Percentiles rank a stretch among this genome's conserved stretches.
phyloP scores from a whole-genome alignment of 345 rosid genomes.

The Boechera stricta region DNA sequence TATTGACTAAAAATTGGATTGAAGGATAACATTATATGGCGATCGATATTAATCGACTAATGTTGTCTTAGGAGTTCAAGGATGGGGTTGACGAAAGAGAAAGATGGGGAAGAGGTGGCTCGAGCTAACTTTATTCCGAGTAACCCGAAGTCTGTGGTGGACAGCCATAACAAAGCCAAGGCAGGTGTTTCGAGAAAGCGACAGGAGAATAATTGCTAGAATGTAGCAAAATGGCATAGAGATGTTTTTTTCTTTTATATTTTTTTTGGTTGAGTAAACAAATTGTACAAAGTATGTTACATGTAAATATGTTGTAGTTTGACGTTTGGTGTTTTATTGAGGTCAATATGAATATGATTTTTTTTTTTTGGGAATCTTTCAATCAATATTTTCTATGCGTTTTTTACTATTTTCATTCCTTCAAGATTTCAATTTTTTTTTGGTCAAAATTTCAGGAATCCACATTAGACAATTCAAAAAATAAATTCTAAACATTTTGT shows the following conservation, averaged over 20 bases:
- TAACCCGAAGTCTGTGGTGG: neutral
- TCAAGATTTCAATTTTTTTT: neutral
- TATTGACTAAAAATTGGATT: neutral
- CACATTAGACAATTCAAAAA: too few species aligned
- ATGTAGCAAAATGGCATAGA: neutral
- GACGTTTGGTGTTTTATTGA: neutral
- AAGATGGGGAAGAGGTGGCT: constrained; percentile 10
- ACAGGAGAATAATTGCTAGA: neutral
- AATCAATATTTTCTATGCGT: neutral
- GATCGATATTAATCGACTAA: neutral
- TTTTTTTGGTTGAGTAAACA: neutral
- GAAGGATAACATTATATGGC: neutral
- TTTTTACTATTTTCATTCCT: neutral
- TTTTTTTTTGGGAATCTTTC: neutral
- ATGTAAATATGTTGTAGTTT: constrained; percentile 8
- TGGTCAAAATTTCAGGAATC: too few species aligned
- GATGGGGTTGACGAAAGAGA: neutral
- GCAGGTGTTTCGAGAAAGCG: neutral
- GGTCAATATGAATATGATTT: neutral
- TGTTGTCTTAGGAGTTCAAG: constrained; percentile 17
- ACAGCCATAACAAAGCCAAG: neutral
- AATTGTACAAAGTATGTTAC: constrained; percentile 5
- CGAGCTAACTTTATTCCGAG: neutral
- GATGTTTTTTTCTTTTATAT: neutral
- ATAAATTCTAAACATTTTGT: too few species aligned